These are phyloP conservation scores for Castanospermum australe DNA, from an alignment of 306 rosid species.

Conservation along the genomic window DNA sequence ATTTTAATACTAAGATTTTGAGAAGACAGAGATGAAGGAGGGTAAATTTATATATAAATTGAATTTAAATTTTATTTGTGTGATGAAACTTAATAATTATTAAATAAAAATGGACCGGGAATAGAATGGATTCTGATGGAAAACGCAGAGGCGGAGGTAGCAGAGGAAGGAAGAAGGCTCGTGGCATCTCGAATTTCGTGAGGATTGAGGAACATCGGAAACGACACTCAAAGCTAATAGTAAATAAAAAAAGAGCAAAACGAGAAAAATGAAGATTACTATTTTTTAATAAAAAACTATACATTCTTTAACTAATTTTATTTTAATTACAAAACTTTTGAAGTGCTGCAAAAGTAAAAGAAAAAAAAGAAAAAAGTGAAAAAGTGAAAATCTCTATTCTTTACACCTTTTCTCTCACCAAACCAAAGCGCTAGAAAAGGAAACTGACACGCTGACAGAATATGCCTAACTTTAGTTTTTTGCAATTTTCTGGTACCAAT, in stretches of 20 bases:
- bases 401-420: slow-evolving; percentile 7
- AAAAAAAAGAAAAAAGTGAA: not conserved
- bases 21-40: not conserved
- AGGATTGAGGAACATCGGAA: not conserved
- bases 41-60: not conserved
- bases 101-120: not conserved
- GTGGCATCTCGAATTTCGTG: slow-evolving; percentile 41
- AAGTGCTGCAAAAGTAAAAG: slow-evolving; percentile 33
- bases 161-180: slow-evolving; percentile 21
- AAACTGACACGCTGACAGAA: slow-evolving; percentile 10
- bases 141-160: not conserved
- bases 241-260: not conserved
- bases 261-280: not conserved
- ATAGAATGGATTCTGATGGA: not conserved
- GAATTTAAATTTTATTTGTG: not conserved
- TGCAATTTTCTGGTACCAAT: not conserved
- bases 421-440: not conserved
- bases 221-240: not conserved
- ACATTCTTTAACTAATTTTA: not conserved
- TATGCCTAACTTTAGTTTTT: slow-evolving; percentile 19
- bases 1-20: not conserved
- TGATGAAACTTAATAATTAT: not conserved
- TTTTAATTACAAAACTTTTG: slow-evolving; percentile 18
- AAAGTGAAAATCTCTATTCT: slow-evolving; percentile 33
- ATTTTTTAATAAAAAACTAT: not conserved